Evolutionary conservation across 75 land plant species (phyloP), one percentile per base, ranked within the genome.

Genomic region (Ceratopteris richardii): DNA sequence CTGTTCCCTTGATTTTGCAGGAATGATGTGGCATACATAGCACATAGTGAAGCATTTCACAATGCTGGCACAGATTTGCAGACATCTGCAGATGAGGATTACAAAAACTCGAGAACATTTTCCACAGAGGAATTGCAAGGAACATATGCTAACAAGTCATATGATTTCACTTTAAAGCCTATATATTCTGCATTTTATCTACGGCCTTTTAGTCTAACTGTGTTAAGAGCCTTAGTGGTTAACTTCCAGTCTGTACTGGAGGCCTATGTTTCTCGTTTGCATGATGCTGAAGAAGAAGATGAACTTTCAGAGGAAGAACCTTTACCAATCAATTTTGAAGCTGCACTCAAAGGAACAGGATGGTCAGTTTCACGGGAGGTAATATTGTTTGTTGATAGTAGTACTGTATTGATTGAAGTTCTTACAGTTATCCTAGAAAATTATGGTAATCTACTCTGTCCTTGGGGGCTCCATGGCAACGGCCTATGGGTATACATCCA

Each of bases 311-410:
- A 65, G 53, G 58, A 69, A 12, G 80, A 80, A 17, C 56, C 56
- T 13, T 62, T 64, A 33, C 83, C 60, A 42, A 66, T 82, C n/a
- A 83, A 93, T 73, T 65, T 75, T 23, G 75, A 72, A 37, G 66
- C 55, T 61, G 87, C 95, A 9, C 72, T 89, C 23, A 75, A 81
- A 56, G 77, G 82, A 28, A 82, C 98, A 17, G 67, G 79, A 25
- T 81, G 75, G 57, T 90, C 91, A 68, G 80, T 85, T 29, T 31
- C 70, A 18, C 90, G 96, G 9, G 98, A 89, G 87, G 96, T 89
- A 40, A 33, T 33, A 33, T 33, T 33, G 23, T 57, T 57, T 31
- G 19, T n/a, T n/a, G n/a, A 9, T 33, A 22, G 10, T 33, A 11
- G 14, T 6, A 16, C 13, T 19, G 13, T 55, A 6, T 4, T 2